Evolutionary conservation across 305 asterid species (phyloP), one percentile per base, ranked within the genome.

Genomic region (Fraxinus angustifolia): DNA sequence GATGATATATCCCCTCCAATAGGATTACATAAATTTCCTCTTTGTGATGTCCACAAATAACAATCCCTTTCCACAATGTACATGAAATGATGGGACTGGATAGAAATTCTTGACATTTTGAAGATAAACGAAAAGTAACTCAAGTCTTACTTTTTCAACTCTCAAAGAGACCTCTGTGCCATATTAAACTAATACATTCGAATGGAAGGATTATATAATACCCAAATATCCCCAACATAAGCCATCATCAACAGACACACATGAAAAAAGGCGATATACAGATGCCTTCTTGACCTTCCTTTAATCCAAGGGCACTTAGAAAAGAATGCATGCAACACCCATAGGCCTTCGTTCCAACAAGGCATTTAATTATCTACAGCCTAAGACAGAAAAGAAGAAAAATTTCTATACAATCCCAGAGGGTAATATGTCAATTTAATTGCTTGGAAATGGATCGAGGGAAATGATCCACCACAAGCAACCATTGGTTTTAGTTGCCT

Each of bases 281-380:
- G 11, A 70, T 75, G 21, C 45, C 68, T 62, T 78, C 71, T 60
- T 75, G 53, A 75, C 6, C 35, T 77, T 42, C 30, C 58, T 80
- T 45, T 28, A 68, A 30, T 68, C 21, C 38, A 68, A 21, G 21
- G 74, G 38, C 38, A 26, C 40, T 28, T 12, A 68, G 28, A 12
- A 68, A 30, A 3, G 2, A 12, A 30, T 68, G 38, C 74, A 62
- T 10, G 72, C 34, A 62, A 62, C 72, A 62, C 36, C 12, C 40
- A 68, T 8, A 67, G 73, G 36, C 19, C 17, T 28, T 67, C 7
- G 7, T 67, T 67, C 19, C 73, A 23, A 62, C 73, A 28, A 67
- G 36, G 31, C 36, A 67, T 67, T 28, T 26, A 67, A 67, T 36
- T 11, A 67, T 23, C 73, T 26, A 11, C 1, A 67, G 36, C 31